phyloP scores from a whole-genome alignment of 192 early-diverging fungal genomes.

The Rhizophagus clarus region DNA sequence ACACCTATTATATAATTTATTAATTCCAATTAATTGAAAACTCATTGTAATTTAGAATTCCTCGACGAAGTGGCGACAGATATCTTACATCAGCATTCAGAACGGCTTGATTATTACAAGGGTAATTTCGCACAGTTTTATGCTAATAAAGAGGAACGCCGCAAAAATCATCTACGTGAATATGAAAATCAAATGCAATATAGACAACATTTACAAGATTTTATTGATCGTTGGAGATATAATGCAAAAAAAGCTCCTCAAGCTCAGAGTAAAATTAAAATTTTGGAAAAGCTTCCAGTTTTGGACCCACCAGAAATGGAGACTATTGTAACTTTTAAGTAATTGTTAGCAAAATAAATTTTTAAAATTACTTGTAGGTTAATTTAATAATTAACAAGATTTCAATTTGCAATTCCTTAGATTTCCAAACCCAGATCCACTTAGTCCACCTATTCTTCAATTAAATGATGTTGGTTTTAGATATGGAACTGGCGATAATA shows the following conservation, averaged over 20 bases:
- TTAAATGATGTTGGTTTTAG: slow-evolving; percentile 92
- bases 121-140: slow-evolving; percentile 95
- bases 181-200: slow-evolving; percentile 96
- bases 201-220: slow-evolving; percentile 94
- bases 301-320: slow-evolving; percentile 85
- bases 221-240: slow-evolving; percentile 99
- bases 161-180: slow-evolving; percentile 88
- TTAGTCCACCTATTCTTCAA: slow-evolving; percentile 96
- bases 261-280: slow-evolving; percentile 97
- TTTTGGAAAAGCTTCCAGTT: slow-evolving; percentile 94
- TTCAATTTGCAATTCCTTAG: background rate
- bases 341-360: background rate
- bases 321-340: slow-evolving; percentile 76
- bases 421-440: slow-evolving; percentile 91
- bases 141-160: slow-evolving; percentile 86
- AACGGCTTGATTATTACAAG: slow-evolving; percentile 90
- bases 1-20: background rate
- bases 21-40: background rate
- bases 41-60: slow-evolving; percentile 63
- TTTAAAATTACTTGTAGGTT: background rate
- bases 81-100: slow-evolving; percentile 95
- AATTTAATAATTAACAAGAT: background rate
- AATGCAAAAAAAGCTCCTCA: slow-evolving; percentile 97
- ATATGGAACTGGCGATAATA: slow-evolving; percentile 79
- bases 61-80: slow-evolving; percentile 97